Percentiles rank a stretch among this genome's conserved stretches.
Conservation (phyloP, 2,329 filamentous ascomycete species). For the Trichoderma sp. region DNA sequence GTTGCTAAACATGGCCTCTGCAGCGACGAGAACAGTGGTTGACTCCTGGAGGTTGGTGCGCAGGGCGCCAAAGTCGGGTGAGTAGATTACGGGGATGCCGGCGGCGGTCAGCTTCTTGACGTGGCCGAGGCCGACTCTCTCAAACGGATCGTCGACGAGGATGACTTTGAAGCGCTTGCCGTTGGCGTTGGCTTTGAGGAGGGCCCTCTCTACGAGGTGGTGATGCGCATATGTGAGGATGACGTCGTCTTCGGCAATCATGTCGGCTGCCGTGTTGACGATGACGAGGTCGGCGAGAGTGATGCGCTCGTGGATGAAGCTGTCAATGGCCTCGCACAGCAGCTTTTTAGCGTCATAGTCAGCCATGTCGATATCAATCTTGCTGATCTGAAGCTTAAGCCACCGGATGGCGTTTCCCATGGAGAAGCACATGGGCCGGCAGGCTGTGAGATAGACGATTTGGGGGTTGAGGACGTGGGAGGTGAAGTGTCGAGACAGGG, state of each 20-base stretch:
- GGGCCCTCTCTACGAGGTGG: conserved; percentile 80
- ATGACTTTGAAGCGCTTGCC: conserved; percentile 83
- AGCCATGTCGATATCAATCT: conserved; percentile 82
- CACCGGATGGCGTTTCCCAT: conserved; percentile 97
- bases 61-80: conserved; percentile 74
- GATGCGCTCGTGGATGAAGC: conserved; percentile 88
- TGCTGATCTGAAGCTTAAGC: conserved; percentile 89
- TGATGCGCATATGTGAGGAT: conserved; percentile 87
- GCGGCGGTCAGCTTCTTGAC: conserved; percentile 69
- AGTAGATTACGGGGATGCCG: conserved; percentile 80
- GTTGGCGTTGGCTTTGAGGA: conserved; percentile 70
- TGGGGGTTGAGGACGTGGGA: conserved; percentile 90
- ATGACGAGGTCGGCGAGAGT: conserved; percentile 86
- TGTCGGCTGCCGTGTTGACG: conserved; percentile 71
- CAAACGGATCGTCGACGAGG: conserved; percentile 72
- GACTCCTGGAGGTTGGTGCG: conserved; percentile 69
- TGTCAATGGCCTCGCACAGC: conserved; percentile 80
- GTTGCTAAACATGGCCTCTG: conserved; percentile 95
- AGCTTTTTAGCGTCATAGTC: conserved; percentile 81
- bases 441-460: conserved; percentile 91
- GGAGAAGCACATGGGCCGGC: conserved; percentile 91
- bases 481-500: conserved; percentile 87
- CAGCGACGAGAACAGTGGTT: conserved; percentile 82
- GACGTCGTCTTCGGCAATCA: conserved; percentile 78
- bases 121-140: conserved; percentile 59